These are phyloP conservation scores for Pelargonium australe DNA, from an alignment of 441 rosid genomes.

Conservation along the genomic window DNA sequence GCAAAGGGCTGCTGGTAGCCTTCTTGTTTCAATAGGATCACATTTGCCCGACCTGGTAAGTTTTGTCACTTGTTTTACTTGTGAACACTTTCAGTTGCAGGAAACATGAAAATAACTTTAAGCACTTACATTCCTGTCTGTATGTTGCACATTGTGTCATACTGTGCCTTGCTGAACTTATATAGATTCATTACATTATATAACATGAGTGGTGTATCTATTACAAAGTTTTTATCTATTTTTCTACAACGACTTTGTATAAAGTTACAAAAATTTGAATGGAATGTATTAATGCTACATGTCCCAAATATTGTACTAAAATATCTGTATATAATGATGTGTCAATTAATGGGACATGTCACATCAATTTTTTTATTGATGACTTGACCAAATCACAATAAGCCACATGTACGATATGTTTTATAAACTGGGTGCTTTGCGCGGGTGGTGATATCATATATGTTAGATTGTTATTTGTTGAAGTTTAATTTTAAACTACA, in stretches of 20 bases:
- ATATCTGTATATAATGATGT: too few species aligned
- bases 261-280: neutral
- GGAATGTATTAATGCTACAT: too few species aligned
- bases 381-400: too few species aligned
- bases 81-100: neutral
- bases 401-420: too few species aligned
- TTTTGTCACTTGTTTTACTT: constrained; percentile 12
- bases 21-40: constrained; percentile 85
- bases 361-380: too few species aligned
- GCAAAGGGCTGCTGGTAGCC: constrained; percentile 85
- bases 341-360: too few species aligned
- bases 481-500: too few species aligned
- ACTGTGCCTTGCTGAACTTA: too few species aligned
- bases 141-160: neutral
- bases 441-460: too few species aligned
- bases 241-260: neutral
- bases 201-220: neutral
- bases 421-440: too few species aligned
- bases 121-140: neutral
- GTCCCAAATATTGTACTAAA: too few species aligned
- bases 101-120: neutral
- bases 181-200: neutral
- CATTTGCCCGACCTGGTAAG: constrained; percentile 96
- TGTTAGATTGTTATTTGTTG: too few species aligned
- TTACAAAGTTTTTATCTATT: neutral